Conservation (phyloP, 768 basidiomycete species). For the Xerocomus brunneocitrinus region DNA sequence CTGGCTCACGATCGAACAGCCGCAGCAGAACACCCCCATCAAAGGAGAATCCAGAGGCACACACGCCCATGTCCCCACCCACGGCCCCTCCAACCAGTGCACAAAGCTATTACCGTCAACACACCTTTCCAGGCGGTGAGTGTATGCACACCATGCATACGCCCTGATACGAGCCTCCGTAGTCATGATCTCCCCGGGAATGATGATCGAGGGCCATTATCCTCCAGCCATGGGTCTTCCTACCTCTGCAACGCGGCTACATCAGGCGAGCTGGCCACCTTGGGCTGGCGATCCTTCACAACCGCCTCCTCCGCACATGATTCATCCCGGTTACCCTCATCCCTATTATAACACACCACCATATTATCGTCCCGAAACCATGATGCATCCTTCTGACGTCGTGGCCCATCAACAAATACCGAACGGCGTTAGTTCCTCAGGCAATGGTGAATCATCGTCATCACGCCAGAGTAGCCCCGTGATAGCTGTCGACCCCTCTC, state of each 20-base stretch:
- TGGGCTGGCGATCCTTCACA: slow-evolving; percentile 34
- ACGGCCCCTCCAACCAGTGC: slow-evolving; percentile 31
- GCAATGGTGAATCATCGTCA: slow-evolving; percentile 24
- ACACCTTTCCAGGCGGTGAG: slow-evolving; percentile 47
- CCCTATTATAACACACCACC: slow-evolving; percentile 34
- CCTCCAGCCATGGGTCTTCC: slow-evolving; percentile 42
- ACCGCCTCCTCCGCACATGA: slow-evolving; percentile 29
- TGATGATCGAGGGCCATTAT: slow-evolving; percentile 41
- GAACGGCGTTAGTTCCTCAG: slow-evolving; percentile 21
- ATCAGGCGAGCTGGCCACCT: slow-evolving; percentile 41
- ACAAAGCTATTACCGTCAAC: slow-evolving; percentile 65
- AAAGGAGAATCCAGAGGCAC: slow-evolving; percentile 37
- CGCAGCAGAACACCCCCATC: slow-evolving; percentile 44
- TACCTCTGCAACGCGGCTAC: slow-evolving; percentile 48
- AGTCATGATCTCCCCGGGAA: slow-evolving; percentile 44
- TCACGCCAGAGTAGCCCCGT: slow-evolving; percentile 26
- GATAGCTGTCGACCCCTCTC: slow-evolving; percentile 23
- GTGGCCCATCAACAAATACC: slow-evolving; percentile 18
- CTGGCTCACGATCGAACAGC: slow-evolving; percentile 45
- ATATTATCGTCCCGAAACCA: slow-evolving; percentile 42
- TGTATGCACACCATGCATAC: slow-evolving; percentile 2
- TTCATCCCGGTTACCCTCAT: slow-evolving; percentile 35
- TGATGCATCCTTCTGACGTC: slow-evolving; percentile 23
- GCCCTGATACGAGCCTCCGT: slow-evolving; percentile 4
- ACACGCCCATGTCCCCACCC: slow-evolving; percentile 34